Evolutionary conservation across 2,329 filamentous ascomycete species (phyloP).

Genomic region (Arthroderma sp.): DNA sequence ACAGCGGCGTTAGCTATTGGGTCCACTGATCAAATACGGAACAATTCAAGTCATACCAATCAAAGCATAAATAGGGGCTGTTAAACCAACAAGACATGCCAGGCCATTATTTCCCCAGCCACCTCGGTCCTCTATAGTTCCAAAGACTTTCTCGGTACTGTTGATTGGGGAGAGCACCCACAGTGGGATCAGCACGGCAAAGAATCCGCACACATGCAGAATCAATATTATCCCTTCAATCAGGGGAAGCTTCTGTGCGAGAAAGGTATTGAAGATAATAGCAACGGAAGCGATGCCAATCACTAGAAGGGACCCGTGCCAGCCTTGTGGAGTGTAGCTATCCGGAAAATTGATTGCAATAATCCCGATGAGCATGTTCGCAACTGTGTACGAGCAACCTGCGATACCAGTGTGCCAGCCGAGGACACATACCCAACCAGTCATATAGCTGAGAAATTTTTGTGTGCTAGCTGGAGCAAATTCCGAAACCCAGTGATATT

Average conservation of each 20-base stretch:
- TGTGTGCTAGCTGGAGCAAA: conserved; percentile 22
- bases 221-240: conserved; percentile 21
- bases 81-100: conserved; percentile 17
- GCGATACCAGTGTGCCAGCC: conserved; percentile 19
- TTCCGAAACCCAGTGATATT: conserved; percentile 25
- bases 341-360: conserved; percentile 19
- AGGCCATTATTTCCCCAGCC: conserved; percentile 17
- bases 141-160: conserved; percentile 15
- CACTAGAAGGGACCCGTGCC: conserved; percentile 20
- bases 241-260: conserved; percentile 17
- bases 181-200: conserved; percentile 21
- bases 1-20: background rate
- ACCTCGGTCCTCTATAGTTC: conserved; percentile 15
- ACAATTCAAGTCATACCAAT: conserved; percentile 20
- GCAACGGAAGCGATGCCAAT: conserved; percentile 15
- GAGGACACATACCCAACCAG: conserved; percentile 20
- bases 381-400: conserved; percentile 17
- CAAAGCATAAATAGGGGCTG: conserved; percentile 13
- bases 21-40: conserved; percentile 1
- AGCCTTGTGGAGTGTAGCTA: conserved; percentile 15
- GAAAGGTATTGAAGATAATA: conserved; percentile 18
- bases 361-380: conserved; percentile 22
- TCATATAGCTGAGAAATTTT: conserved; percentile 21
- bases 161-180: conserved; percentile 18
- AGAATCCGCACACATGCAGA: conserved; percentile 21